Evolutionary conservation across 2,329 filamentous ascomycete genomes (phyloP).

Genomic region (Pseudopithomyces chartarum): DNA sequence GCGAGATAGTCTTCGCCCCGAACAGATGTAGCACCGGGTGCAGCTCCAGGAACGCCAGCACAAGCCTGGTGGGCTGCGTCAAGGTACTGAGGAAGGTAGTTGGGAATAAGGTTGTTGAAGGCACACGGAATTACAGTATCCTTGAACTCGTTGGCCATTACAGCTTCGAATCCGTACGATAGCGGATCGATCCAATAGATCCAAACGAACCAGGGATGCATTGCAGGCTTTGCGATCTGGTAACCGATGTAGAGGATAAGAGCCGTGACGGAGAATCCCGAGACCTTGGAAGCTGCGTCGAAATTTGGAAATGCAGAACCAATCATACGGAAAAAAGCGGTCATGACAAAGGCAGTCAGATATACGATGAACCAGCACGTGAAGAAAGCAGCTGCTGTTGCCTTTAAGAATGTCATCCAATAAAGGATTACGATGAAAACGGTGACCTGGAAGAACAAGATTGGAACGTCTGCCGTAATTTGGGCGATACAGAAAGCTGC

Average conservation of each 20-base stretch:
- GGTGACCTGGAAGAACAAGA: conserved; percentile 63
- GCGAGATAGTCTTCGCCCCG: conserved; percentile 64
- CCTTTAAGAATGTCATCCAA: conserved; percentile 79
- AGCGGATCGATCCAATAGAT: conserved; percentile 76
- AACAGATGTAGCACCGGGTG: conserved; percentile 55
- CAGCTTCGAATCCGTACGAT: conserved; percentile 75
- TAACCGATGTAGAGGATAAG: conserved; percentile 36
- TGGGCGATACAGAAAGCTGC: conserved; percentile 76
- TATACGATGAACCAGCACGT: conserved; percentile 78
- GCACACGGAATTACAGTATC: conserved; percentile 54
- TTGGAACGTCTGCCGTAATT: conserved; percentile 62
- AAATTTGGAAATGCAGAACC: conserved; percentile 69
- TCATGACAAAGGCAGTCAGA: conserved; percentile 73
- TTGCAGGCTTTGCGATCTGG: conserved; percentile 25
- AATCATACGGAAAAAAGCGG: conserved; percentile 79
- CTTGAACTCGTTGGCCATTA: conserved; percentile 66
- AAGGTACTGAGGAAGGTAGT: conserved; percentile 53
- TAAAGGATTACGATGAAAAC: conserved; percentile 70
- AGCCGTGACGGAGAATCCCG: conserved; percentile 49
- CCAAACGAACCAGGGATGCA: conserved; percentile 59
- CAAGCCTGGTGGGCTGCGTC: conserved; percentile 56
- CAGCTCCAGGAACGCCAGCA: conserved; percentile 61
- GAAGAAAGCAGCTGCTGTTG: conserved; percentile 77
- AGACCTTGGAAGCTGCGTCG: conserved; percentile 61
- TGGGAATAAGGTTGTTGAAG: conserved; percentile 52